phyloP scores from a whole-genome alignment of 2,329 filamentous ascomycete genomes.

The Fusarium goolgardi region DNA sequence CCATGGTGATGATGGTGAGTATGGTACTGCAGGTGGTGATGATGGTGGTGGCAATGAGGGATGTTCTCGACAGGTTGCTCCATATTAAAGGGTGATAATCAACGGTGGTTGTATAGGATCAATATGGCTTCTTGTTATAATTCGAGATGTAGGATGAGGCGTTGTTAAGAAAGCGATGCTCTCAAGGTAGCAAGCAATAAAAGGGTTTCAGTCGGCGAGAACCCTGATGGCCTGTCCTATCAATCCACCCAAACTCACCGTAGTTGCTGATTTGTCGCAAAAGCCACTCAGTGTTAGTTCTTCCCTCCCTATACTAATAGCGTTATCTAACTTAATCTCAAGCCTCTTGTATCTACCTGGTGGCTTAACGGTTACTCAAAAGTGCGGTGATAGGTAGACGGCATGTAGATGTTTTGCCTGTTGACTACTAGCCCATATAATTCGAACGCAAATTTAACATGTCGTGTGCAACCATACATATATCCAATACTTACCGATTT shows the following conservation, averaged over 20 bases:
- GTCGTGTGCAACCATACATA: not conserved
- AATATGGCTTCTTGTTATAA: accelerated
- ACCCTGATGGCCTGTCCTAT: constrained; percentile 9
- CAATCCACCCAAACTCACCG: not conserved
- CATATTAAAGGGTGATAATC: constrained; percentile 2
- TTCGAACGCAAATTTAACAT: too few species aligned
- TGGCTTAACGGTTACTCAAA: not conserved
- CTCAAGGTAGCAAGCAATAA: constrained; percentile 3
- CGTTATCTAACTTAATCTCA: not conserved
- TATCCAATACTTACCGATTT: not conserved
- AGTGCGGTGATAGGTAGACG: not conserved
- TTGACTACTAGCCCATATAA: not conserved
- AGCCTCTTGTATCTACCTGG: not conserved
- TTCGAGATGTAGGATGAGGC: not conserved
- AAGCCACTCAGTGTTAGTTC: not conserved
- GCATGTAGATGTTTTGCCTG: not conserved
- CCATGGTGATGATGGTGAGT: constrained; percentile 42
- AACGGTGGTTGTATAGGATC: not conserved
- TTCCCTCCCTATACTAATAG: not conserved
- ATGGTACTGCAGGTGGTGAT: constrained; percentile 41
- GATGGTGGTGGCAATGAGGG: constrained; percentile 36
- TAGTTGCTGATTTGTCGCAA: not conserved
- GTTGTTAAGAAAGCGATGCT: not conserved
- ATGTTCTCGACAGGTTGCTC: constrained; percentile 17
- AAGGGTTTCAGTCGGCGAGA: constrained; percentile 10